Evolutionary conservation across 116 monocot species (phyloP).

Genomic region (Iris pallida): DNA sequence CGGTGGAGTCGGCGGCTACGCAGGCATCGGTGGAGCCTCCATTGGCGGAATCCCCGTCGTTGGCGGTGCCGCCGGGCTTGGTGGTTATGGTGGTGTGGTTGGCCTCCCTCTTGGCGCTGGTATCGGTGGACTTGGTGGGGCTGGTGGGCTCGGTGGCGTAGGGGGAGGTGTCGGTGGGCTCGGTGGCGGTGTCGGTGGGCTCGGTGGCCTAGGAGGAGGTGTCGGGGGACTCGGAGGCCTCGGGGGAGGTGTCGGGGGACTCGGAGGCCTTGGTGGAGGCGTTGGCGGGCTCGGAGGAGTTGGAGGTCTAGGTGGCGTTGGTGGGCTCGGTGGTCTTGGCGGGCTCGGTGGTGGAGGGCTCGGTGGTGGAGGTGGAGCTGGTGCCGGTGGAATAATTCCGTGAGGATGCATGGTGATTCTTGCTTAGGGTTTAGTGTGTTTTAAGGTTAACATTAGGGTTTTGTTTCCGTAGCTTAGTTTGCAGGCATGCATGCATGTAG

Average conservation of each 20-base stretch:
- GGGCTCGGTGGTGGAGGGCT: background rate
- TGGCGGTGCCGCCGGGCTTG: background rate
- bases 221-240: background rate
- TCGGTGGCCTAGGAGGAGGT: background rate
- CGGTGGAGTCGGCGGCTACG: slow-evolving; percentile 6
- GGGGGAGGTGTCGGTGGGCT: background rate
- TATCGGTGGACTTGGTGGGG: background rate
- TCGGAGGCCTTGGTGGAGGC: background rate
- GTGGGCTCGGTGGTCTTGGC: background rate
- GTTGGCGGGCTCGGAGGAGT: background rate
- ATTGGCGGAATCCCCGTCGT: slow-evolving; percentile 5
- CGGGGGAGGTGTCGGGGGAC: background rate
- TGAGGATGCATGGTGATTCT: too few species aligned
- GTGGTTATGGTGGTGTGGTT: background rate
- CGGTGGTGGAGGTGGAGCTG: background rate
- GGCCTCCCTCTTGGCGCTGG: background rate
- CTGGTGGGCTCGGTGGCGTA: background rate
- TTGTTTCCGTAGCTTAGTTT: too few species aligned
- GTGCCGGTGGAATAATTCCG: background rate
- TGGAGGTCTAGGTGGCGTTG: too few species aligned
- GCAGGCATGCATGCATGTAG: too few species aligned
- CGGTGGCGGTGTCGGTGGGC: background rate
- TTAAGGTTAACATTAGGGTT: too few species aligned
- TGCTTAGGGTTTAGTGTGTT: too few species aligned
- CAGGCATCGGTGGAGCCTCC: slow-evolving; percentile 2